These are phyloP conservation scores for Colletotrichum tofieldiae DNA, from an alignment of 2,329 filamentous ascomycete genomes.

Conservation along the genomic window DNA sequence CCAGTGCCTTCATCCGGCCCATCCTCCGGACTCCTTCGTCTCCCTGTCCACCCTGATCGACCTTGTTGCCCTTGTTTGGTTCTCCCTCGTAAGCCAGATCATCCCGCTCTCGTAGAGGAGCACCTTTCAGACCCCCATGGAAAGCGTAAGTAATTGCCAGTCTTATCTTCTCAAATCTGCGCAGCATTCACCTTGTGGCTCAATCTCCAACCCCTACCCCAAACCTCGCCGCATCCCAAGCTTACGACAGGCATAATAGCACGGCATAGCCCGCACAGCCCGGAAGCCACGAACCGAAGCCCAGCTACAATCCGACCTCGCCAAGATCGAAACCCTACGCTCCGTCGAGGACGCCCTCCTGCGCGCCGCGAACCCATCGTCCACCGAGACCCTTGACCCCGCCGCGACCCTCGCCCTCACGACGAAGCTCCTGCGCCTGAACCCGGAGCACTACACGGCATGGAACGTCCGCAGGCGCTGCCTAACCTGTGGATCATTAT, in stretches of 20 bases:
- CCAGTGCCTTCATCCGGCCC: conserved; percentile 24
- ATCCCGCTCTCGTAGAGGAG: conserved; percentile 32
- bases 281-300: conserved; percentile 75
- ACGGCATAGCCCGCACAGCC: conserved; percentile 83
- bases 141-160: conserved; percentile 47
- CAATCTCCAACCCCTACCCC: background rate
- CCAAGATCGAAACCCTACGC: conserved; percentile 84
- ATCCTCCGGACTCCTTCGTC: conserved; percentile 16
- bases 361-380: conserved; percentile 23
- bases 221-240: conserved; percentile 1
- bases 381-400: conserved; percentile 53
- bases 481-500: conserved; percentile 73
- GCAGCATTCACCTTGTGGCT: background rate
- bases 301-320: conserved; percentile 78
- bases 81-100: background rate
- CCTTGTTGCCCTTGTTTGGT: background rate
- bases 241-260: conserved; percentile 65
- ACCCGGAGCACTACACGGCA: conserved; percentile 92
- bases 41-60: conserved; percentile 21
- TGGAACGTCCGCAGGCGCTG: conserved; percentile 89
- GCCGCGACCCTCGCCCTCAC: conserved; percentile 76
- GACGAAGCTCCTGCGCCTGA: conserved; percentile 80
- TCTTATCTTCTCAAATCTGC: background rate
- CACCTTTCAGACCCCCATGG: conserved; percentile 25
- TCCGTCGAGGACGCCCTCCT: conserved; percentile 68